Evolutionary conservation across 805 yeast species (phyloP).

Genomic region (Pichia phayaonensis): DNA sequence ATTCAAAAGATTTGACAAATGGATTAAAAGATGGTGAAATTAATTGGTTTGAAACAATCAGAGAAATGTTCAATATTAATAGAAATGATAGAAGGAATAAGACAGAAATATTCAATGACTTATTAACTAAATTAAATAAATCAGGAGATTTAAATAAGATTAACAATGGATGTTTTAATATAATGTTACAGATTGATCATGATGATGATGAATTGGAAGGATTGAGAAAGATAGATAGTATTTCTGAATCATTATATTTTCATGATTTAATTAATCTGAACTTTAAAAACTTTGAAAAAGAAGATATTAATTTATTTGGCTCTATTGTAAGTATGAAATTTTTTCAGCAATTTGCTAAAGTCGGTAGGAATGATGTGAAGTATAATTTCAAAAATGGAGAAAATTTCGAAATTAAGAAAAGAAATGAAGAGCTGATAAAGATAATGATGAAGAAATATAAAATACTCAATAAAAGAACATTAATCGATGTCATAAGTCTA

Average conservation of each 20-base stretch:
- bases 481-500: constrained; percentile 21
- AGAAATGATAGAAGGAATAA: constrained; percentile 33
- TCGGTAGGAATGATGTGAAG: constrained; percentile 10
- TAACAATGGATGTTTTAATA: constrained; percentile 62
- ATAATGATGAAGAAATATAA: constrained; percentile 20
- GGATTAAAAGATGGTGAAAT: constrained; percentile 48
- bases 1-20: constrained; percentile 11
- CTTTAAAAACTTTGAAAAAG: constrained; percentile 38
- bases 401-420: constrained; percentile 32
- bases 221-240: constrained; percentile 46
- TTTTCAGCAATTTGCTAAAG: constrained; percentile 42
- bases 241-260: constrained; percentile 73
- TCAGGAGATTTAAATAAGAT: constrained; percentile 53
- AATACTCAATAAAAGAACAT: constrained; percentile 20
- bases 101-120: constrained; percentile 35
- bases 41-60: constrained; percentile 63
- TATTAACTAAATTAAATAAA: constrained; percentile 31
- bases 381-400: constrained; percentile 27
- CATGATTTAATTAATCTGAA: constrained; percentile 51
- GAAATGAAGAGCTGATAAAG: constrained; percentile 29
- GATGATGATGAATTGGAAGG: constrained; percentile 45
- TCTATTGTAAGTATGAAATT: constrained; percentile 53
- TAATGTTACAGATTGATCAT: constrained; percentile 30
- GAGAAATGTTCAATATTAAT: constrained; percentile 45
- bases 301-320: constrained; percentile 34